phyloP scores from a whole-genome alignment of 2,329 filamentous ascomycete genomes.

The Macrophomina phaseolina region DNA sequence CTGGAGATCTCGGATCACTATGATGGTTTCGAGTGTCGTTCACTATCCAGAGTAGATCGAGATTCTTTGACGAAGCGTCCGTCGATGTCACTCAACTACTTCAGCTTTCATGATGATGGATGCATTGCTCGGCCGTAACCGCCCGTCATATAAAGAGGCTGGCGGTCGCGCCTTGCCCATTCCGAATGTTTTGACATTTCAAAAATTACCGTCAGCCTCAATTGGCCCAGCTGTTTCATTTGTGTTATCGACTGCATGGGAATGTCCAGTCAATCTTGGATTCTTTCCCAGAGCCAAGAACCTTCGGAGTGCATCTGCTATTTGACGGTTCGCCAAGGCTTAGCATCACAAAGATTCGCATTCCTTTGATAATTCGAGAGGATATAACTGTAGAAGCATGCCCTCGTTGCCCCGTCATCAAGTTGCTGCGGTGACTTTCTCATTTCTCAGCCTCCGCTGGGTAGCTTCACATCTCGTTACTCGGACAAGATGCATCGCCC shows the following conservation, averaged over 20 bases:
- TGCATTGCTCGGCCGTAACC: too few species aligned
- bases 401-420: conserved; percentile 18
- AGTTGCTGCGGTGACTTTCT: conserved; percentile 24
- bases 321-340: conserved; percentile 3
- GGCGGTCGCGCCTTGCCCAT: too few species aligned
- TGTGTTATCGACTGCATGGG: background rate
- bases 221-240: background rate
- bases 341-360: background rate
- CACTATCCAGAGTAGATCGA: too few species aligned
- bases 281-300: background rate
- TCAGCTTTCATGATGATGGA: too few species aligned
- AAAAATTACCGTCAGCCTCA: background rate
- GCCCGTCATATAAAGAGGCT: too few species aligned
- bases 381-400: conserved; percentile 11
- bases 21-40: too few species aligned
- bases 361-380: background rate
- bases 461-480: background rate
- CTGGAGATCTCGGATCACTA: too few species aligned
- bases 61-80: too few species aligned
- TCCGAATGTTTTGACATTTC: too few species aligned
- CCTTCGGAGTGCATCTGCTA: background rate
- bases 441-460: background rate
- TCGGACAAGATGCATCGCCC: conserved; percentile 7
- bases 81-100: too few species aligned
- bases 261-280: conserved; percentile 5